Conservation (phyloP, 2,329 filamentous ascomycete species). For the Fusarium tricinctum region DNA sequence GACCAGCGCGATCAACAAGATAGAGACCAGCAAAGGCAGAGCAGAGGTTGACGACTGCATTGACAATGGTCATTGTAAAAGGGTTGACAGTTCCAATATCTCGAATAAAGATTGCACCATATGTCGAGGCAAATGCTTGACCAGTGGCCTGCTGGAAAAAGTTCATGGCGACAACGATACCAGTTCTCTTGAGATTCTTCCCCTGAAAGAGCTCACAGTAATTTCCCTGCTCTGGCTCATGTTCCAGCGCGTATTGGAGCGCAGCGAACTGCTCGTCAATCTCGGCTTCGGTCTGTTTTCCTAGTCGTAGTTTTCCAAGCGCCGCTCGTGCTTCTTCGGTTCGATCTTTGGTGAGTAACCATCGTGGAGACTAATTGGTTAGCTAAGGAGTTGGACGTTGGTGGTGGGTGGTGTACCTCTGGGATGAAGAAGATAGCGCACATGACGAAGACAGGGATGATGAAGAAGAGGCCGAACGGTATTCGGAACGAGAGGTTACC, state of each 20-base stretch:
- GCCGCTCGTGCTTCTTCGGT: slow-evolving; percentile 32
- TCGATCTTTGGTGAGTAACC: slow-evolving; percentile 42
- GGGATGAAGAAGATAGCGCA: slow-evolving; percentile 43
- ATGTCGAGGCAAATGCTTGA: slow-evolving; percentile 41
- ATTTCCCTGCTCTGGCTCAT: slow-evolving; percentile 36
- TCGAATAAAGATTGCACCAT: slow-evolving; percentile 45
- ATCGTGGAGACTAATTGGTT: slow-evolving; percentile 39
- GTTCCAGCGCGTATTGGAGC: slow-evolving; percentile 23
- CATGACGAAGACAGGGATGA: slow-evolving; percentile 34
- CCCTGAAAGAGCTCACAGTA: slow-evolving; percentile 32
- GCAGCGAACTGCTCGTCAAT: slow-evolving; percentile 38
- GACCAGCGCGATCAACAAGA: neutral
- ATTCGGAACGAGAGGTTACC: slow-evolving; percentile 45
- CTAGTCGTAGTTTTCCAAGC: slow-evolving; percentile 27
- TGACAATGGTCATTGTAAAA: slow-evolving; percentile 48
- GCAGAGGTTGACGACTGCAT: slow-evolving; percentile 37
- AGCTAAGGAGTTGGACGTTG: neutral
- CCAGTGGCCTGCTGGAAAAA: slow-evolving; percentile 43
- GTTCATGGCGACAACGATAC: slow-evolving; percentile 31
- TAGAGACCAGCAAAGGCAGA: slow-evolving; percentile 3
- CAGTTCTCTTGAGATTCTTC: slow-evolving; percentile 31
- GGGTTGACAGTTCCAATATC: slow-evolving; percentile 46
- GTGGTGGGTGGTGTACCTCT: slow-evolving; percentile 9
- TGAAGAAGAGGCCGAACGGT: slow-evolving; percentile 44
- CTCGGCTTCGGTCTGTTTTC: slow-evolving; percentile 34